A percentile compares a stretch with the other conserved stretches of the same genome.
Evolutionary conservation across 495 filamentous ascomycete species (phyloP).

Genomic region (Patellaria atrata): DNA sequence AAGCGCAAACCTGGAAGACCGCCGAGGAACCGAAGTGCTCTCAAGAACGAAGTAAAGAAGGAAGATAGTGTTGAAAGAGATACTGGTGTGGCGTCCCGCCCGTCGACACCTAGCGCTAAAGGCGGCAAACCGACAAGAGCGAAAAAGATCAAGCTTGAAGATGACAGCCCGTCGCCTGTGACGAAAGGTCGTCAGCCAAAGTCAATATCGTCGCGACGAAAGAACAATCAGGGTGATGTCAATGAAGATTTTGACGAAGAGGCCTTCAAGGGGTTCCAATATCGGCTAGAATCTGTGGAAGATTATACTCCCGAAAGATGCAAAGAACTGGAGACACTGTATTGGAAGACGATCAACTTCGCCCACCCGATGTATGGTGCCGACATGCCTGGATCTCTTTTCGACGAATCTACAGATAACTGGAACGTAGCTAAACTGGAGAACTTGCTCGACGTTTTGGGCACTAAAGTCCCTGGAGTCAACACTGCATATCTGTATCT

Average conservation of each 20-base stretch:
- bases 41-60: slow-evolving; percentile 4
- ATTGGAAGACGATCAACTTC: slow-evolving; percentile 93
- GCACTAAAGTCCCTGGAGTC: slow-evolving; percentile 89
- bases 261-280: slow-evolving; percentile 78
- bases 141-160: slow-evolving; percentile 24
- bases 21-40: slow-evolving; percentile 5
- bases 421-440: slow-evolving; percentile 95
- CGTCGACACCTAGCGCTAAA: slow-evolving; percentile 16
- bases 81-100: slow-evolving; percentile 4
- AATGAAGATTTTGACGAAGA: slow-evolving; percentile 66
- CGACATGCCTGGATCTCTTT: slow-evolving; percentile 92
- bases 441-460: slow-evolving; percentile 86
- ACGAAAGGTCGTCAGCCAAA: slow-evolving; percentile 32
- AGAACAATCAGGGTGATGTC: slow-evolving; percentile 63
- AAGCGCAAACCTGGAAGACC: slow-evolving; percentile 17
- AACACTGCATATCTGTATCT: slow-evolving; percentile 98
- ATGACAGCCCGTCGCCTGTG: slow-evolving; percentile 18
- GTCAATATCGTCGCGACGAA: slow-evolving; percentile 48
- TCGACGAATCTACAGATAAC: slow-evolving; percentile 64
- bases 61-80: slow-evolving; percentile 10
- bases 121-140: slow-evolving; percentile 10
- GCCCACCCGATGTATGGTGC: slow-evolving; percentile 91
- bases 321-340: slow-evolving; percentile 80
- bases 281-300: slow-evolving; percentile 62
- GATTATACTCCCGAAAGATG: slow-evolving; percentile 85